These are phyloP conservation scores for Hemerocallis citrina DNA, from an alignment of 106 monocot genomes.

Conservation along the genomic window DNA sequence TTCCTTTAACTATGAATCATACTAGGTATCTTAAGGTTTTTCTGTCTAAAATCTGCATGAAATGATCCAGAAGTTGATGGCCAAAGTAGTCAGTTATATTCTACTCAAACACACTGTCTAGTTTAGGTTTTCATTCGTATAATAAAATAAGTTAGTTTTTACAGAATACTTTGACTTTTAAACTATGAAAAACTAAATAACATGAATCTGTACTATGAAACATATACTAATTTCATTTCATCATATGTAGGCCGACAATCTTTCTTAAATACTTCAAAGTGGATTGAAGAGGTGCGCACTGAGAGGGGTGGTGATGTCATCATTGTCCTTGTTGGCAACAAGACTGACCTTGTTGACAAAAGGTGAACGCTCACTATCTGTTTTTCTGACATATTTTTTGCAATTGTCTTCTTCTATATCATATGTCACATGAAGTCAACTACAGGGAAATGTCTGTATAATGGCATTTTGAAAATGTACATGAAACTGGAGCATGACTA, in stretches of 20 bases:
- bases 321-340: constrained; percentile 59
- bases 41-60: not conserved
- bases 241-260: constrained; percentile 26
- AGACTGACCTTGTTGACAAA: constrained; percentile 46
- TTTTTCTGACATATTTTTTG: not conserved
- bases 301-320: constrained; percentile 55
- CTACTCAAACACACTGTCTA: not conserved
- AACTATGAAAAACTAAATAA: too few species aligned
- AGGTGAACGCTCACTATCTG: constrained; percentile 10
- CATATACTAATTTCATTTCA: not conserved
- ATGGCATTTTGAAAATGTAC: too few species aligned
- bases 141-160: not conserved
- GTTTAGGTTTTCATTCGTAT: not conserved
- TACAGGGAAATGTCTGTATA: too few species aligned
- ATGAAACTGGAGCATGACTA: too few species aligned
- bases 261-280: constrained; percentile 27
- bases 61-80: not conserved
- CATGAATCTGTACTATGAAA: too few species aligned
- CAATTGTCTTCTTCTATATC: not conserved
- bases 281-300: constrained; percentile 36
- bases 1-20: not conserved
- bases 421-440: too few species aligned
- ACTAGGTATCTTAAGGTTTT: not conserved
- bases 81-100: not conserved
- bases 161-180: too few species aligned